Evolutionary conservation across 345 rosid genomes (phyloP).

Genomic region (Corymbia maculata): DNA sequence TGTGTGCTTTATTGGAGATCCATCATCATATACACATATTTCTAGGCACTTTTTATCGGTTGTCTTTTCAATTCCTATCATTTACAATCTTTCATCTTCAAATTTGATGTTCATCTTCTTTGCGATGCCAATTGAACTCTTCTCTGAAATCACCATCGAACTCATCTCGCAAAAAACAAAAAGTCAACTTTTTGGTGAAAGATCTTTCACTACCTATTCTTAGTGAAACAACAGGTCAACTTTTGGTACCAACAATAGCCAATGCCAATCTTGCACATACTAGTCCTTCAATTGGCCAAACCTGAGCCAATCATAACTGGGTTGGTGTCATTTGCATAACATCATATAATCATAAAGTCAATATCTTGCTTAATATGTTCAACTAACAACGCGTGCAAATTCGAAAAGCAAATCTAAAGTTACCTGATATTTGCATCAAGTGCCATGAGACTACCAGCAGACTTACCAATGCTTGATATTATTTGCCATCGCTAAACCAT

Average conservation of each 20-base stretch:
- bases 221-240: background rate
- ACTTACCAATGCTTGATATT: background rate
- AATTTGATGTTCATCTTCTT: background rate
- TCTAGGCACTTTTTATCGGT: background rate
- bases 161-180: background rate
- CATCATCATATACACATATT: background rate
- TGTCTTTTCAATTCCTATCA: no score
- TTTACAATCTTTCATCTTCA: background rate
- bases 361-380: background rate
- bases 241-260: background rate
- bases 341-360: background rate
- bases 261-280: background rate
- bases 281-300: background rate
- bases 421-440: background rate
- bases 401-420: background rate
- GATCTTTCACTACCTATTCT: no score
- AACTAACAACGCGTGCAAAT: background rate
- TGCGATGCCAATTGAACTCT: background rate
- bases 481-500: background rate
- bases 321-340: background rate
- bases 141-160: background rate
- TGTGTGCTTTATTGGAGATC: background rate
- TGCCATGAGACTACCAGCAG: background rate
- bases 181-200: background rate
- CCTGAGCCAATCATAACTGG: background rate